Conservation (phyloP, 164 flowering plant genomes). For the Magnolia sinica region DNA sequence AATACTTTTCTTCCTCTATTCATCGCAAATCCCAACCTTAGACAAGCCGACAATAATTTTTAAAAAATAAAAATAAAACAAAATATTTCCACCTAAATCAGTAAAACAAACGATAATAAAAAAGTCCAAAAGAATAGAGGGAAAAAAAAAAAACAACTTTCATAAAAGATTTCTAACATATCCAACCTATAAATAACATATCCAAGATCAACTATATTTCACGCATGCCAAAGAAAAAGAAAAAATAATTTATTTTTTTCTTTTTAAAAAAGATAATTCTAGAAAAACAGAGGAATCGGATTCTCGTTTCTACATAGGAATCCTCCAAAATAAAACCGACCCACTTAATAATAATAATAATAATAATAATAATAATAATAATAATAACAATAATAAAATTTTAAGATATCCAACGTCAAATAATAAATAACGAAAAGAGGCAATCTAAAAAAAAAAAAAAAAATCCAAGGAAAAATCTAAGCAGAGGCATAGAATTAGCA, state of each 20-base stretch:
- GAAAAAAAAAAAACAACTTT: background rate
- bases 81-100: too few species aligned
- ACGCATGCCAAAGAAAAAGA: background rate
- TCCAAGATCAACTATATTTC: background rate
- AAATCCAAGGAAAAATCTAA: background rate
- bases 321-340: background rate
- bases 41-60: too few species aligned
- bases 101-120: background rate
- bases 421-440: background rate
- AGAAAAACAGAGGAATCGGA: background rate
- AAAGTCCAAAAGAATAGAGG: background rate
- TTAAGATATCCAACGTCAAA: conserved; percentile 1
- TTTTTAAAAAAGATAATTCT: too few species aligned
- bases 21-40: too few species aligned
- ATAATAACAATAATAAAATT: background rate
- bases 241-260: too few species aligned
- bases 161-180: background rate
- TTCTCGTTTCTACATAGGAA: conserved; percentile 6
- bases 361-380: background rate
- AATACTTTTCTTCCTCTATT: too few species aligned
- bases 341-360: background rate
- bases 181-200: background rate
- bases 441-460: background rate
- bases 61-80: too few species aligned
- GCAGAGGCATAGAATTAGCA: conserved; percentile 1